phyloP scores from a whole-genome alignment of 1,284 basidiomycete genomes.

The Leccinum subspadiceum region DNA sequence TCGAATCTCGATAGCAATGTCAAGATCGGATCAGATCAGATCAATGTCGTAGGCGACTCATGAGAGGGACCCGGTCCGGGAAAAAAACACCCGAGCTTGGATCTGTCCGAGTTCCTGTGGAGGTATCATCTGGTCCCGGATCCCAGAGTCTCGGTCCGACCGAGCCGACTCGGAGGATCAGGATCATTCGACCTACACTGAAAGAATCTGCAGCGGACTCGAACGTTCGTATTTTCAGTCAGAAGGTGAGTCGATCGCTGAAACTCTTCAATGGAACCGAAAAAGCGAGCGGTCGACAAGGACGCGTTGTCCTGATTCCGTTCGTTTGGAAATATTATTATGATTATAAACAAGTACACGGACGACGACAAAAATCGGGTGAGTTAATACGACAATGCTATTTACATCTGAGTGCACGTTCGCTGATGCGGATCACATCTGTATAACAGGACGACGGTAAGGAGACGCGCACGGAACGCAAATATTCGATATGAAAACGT shows the following conservation, averaged over 20 bases:
- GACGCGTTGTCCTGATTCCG: neutral
- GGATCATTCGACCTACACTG: neutral
- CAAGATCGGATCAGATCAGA: neutral
- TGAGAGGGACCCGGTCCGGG: neutral
- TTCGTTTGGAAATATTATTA: neutral
- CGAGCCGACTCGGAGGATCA: neutral
- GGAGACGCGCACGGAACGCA: neutral
- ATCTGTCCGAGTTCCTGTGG: neutral
- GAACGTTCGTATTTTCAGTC: neutral
- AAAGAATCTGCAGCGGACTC: neutral
- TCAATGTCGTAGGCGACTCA: neutral
- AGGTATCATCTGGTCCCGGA: neutral
- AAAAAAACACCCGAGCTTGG: neutral
- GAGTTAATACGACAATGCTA: neutral
- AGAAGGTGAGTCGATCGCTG: neutral
- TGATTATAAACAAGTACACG: neutral
- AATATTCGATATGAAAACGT: neutral
- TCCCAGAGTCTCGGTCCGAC: neutral
- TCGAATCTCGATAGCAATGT: neutral
- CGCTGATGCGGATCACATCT: slow-evolving; percentile 12
- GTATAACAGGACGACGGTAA: neutral
- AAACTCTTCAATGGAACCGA: neutral
- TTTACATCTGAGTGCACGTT: neutral
- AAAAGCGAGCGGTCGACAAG: neutral
- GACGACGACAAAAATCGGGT: neutral